phyloP scores from a whole-genome alignment of 2,329 filamentous ascomycete genomes.

The Pestalotiopsis fici region DNA sequence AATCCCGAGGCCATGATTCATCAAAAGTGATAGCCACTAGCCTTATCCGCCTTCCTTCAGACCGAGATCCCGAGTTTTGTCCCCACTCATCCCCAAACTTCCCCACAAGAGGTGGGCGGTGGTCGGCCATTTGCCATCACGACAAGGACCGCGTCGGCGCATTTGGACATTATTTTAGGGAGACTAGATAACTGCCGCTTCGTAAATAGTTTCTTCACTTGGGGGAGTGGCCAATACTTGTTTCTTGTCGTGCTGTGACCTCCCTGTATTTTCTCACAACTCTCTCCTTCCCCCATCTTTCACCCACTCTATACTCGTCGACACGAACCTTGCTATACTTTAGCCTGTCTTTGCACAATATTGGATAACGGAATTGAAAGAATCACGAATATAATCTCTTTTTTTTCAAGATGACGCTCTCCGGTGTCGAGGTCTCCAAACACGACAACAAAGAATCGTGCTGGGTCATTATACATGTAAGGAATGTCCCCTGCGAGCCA shows the following conservation, averaged over 20 bases:
- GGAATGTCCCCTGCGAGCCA: slow-evolving; percentile 14
- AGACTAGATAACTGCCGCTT: slow-evolving; percentile 5
- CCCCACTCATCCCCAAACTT: slow-evolving; percentile 8
- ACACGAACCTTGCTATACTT: neutral
- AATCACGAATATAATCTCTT: neutral
- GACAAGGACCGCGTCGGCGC: neutral
- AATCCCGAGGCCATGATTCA: slow-evolving; percentile 7
- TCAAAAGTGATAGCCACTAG: neutral
- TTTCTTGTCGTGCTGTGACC: too few species aligned
- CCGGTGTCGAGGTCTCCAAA: slow-evolving; percentile 58
- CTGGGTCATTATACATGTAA: slow-evolving; percentile 86
- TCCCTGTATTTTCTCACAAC: too few species aligned
- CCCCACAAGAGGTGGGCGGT: neutral
- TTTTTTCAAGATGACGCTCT: slow-evolving; percentile 42
- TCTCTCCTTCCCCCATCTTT: neutral
- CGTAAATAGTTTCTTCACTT: neutral
- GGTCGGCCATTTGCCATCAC: slow-evolving; percentile 1
- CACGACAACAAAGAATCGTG: slow-evolving; percentile 83
- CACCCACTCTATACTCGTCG: neutral
- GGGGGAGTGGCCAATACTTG: slow-evolving; percentile 1
- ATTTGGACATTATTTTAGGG: neutral
- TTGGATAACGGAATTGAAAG: neutral
- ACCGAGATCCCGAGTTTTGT: slow-evolving; percentile 6
- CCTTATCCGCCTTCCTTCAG: slow-evolving; percentile 3
- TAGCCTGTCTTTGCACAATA: neutral